Evolutionary conservation across 73 alveolate genomes (phyloP).

Genomic region (Paramecium tetraurelia): DNA sequence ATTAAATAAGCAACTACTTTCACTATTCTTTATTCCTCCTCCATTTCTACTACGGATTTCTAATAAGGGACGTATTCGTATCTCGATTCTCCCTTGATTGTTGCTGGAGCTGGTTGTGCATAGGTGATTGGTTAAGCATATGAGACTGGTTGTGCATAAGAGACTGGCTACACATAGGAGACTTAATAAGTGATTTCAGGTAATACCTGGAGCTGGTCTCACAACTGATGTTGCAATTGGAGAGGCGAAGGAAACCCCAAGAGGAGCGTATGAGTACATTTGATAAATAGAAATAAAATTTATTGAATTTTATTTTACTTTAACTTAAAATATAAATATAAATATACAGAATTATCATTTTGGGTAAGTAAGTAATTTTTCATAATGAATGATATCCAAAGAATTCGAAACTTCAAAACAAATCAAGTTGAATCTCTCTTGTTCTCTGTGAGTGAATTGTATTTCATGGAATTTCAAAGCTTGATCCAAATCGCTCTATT

Average conservation of each 20-base stretch:
- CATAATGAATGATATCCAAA: neutral
- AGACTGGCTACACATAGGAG: neutral
- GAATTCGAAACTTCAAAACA: conserved; percentile 9
- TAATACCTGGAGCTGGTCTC: conserved; percentile 20
- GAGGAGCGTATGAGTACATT: conserved; percentile 31
- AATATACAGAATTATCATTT: neutral
- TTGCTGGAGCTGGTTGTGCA: conserved; percentile 10
- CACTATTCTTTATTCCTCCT: conserved; percentile 52
- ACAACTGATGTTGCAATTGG: neutral
- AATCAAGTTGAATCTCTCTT: neutral
- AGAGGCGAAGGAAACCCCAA: conserved; percentile 48
- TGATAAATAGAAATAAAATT: neutral
- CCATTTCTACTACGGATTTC: conserved; percentile 51
- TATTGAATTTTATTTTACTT: neutral
- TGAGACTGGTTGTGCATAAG: neutral
- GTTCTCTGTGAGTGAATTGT: neutral
- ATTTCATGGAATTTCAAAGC: conserved; percentile 45
- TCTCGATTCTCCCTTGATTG: conserved; percentile 60
- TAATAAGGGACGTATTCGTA: conserved; percentile 54
- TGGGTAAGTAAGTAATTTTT: neutral
- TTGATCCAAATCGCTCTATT: neutral
- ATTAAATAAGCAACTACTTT: neutral
- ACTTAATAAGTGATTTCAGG: neutral
- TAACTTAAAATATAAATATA: neutral
- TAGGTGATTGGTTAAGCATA: neutral